Conservation (phyloP, 192 early-diverging fungal species). For the Paraglomus brasilianum region DNA sequence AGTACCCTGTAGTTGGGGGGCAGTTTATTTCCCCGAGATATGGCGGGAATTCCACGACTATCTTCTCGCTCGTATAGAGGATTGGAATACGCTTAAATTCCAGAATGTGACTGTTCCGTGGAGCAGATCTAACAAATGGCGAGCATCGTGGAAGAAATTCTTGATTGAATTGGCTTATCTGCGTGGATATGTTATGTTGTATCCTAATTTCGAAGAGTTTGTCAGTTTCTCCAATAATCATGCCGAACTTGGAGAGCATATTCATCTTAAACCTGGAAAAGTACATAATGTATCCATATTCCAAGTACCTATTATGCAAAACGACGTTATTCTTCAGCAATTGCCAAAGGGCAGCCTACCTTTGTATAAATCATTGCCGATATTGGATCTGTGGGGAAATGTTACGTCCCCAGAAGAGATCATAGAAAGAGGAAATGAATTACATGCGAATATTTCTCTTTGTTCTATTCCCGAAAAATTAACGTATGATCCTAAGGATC, state of each 20-base stretch:
- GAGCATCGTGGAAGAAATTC: constrained; percentile 57
- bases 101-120: constrained; percentile 52
- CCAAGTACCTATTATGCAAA: constrained; percentile 55
- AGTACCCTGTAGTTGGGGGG: constrained; percentile 60
- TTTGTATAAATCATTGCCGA: constrained; percentile 43
- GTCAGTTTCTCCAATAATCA: constrained; percentile 59
- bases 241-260: constrained; percentile 55
- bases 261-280: constrained; percentile 48
- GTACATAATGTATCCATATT: constrained; percentile 41
- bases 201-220: constrained; percentile 56
- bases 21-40: constrained; percentile 58
- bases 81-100: constrained; percentile 41
- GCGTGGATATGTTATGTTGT: constrained; percentile 57
- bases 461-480: not conserved
- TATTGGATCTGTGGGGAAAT: constrained; percentile 54
- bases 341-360: constrained; percentile 50
- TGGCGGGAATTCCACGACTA: constrained; percentile 59
- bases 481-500: constrained; percentile 13
- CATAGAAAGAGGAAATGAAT: constrained; percentile 36
- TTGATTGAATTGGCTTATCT: constrained; percentile 60
- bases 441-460: constrained; percentile 37
- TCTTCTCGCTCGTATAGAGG: constrained; percentile 47
- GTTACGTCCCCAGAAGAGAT: constrained; percentile 42
- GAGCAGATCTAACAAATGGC: constrained; percentile 54
- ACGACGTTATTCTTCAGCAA: constrained; percentile 45